Evolutionary conservation across 345 rosid genomes (phyloP), one percentile per base, ranked within the genome.

Genomic region (Citrus medica): DNA sequence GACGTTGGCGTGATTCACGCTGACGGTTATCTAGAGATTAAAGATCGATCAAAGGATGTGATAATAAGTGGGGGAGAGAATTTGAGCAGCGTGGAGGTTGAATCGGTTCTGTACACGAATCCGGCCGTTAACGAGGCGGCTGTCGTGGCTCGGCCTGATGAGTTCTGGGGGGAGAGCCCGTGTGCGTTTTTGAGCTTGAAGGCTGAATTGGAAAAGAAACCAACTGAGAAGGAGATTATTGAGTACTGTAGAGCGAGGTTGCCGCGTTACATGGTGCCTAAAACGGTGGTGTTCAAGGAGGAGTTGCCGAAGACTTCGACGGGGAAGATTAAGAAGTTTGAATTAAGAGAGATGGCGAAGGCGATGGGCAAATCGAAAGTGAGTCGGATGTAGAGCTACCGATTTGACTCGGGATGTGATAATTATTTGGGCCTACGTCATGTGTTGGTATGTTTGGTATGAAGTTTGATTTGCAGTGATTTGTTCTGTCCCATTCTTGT

Each of bases 11-110:
- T 94, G 76, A 86, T 88, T 69, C 95, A 91, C 70, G 74, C 89
- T 0, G 93, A 94, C 68, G 91, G 94, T 3, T 94, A 89, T 62
- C 4, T 94, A 28, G 95, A 92, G 78, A 90, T 92, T 21, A 89
- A 88, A 60, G 97, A 94, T 78, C 83, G 95, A 22, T 88, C 90
- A 4, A 94, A 94, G 84, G 97, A 94, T 83, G 84, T 92, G 28
- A 89, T 92, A 27, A 94, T 94, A 2, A 89, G 93, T 22, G 98
- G 98, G 1, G 97, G 98, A 40, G 98, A 94, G 86, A 94, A 92
- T 60, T 79, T 94, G 75, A 90, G 94, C 77, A 90, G 91, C 22
- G 88, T 91, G 66, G 96, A 94, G 86, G 92, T 92, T 0, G 95
- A 94, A 51, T 86, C 93, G 3, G 87, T 92, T 72, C 25, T 94